Evolutionary conservation across 1,284 basidiomycete genomes (phyloP), one percentile per base, ranked within the genome.

Genomic region (Ganoderma boninense): DNA sequence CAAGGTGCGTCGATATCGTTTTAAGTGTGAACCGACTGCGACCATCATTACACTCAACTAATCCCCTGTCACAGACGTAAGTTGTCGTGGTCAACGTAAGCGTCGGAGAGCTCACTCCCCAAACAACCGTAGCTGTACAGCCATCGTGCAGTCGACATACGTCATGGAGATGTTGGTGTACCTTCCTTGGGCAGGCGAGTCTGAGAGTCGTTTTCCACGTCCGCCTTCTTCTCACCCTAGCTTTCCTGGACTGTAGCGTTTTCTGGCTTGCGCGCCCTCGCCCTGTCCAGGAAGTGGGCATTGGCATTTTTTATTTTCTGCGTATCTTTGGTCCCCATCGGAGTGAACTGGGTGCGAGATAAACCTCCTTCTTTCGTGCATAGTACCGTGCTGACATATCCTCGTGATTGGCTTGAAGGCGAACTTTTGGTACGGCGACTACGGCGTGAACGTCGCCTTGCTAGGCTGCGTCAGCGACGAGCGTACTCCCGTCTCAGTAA

Each of bases 181-280:
- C 62, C 6, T 62, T 20, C 66, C 66, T 0, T 67, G 66, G 66
- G 66, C 66, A 10, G 14, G 66, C 63, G 32, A 40, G 64, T 57
- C 13, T 38, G 11, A 14, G 14, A 5, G 32, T 8, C 43, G 2
- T 23, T 43, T 23, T 3, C 49, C 16, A n/a, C n/a, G 29, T 26
- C 18, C 5, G 16, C 16, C 1, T 2, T 10, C 5, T n/a, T 4
- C 23, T 16, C 11, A 23, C 32, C 43, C 52, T 57, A 26, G 29
- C 0, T 16, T 46, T 20, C 44, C 18, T 7, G 18, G 14, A 35
- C 8, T 26, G 8, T 35, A 57, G 56, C 56, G 26, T 67, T 67
- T 26, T 23, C 66, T 10, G 61, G 23, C 11, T 18, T 67, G 38
- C 66, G 66, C 18, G 52, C 32, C 18, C 57, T 56, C 18, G 66